Conservation (phyloP, 805 yeast genomes). For the Alloascoidea hylecoeti region DNA sequence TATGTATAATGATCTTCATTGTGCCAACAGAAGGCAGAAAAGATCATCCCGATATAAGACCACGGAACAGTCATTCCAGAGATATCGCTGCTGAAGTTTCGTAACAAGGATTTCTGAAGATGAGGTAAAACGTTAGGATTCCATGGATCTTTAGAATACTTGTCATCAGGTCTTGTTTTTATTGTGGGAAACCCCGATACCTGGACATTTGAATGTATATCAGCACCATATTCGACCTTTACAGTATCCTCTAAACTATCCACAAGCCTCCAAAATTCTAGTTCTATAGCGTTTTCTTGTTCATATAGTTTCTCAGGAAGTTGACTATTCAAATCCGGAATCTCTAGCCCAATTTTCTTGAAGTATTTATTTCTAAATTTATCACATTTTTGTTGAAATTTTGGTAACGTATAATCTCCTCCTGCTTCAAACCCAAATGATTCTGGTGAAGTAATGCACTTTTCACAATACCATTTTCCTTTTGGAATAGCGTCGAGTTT, state of each 20-base stretch:
- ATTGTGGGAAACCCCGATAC: conserved; percentile 22
- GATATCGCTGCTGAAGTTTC: conserved; percentile 21
- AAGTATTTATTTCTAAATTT: conserved; percentile 33
- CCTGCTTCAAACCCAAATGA: conserved; percentile 81
- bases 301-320: conserved; percentile 5
- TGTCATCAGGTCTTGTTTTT: conserved; percentile 14
- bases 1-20: conserved; percentile 88
- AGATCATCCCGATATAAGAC: conserved; percentile 82
- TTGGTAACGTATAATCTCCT: conserved; percentile 35
- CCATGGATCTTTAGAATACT: conserved; percentile 20
- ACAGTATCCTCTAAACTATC: conserved; percentile 14
- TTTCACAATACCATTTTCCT: conserved; percentile 68
- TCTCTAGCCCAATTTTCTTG: neutral
- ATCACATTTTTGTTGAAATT: conserved; percentile 44
- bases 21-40: conserved; percentile 95
- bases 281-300: conserved; percentile 13
- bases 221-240: conserved; percentile 25
- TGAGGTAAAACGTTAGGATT: conserved; percentile 20
- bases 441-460: conserved; percentile 76
- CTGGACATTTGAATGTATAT: conserved; percentile 17
- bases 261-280: conserved; percentile 20
- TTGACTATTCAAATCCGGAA: neutral
- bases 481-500: conserved; percentile 36
- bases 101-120: conserved; percentile 17
- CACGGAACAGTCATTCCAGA: conserved; percentile 95